phyloP scores from a whole-genome alignment of 2,329 filamentous ascomycete genomes.

The Diaporthe velutina region DNA sequence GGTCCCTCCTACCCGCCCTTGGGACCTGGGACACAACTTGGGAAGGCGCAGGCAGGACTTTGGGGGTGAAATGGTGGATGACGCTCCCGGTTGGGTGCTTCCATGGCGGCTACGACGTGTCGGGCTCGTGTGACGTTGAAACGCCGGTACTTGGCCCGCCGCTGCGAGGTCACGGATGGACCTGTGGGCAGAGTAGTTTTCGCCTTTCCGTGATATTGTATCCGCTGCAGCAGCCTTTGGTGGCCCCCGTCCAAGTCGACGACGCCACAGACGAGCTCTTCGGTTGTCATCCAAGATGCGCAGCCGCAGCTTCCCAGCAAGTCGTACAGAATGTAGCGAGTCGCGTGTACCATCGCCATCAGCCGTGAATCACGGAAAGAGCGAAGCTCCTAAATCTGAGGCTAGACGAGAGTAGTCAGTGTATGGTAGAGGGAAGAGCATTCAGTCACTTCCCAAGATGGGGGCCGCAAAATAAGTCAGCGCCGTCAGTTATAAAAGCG shows the following conservation, averaged over 20 bases:
- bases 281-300: slow-evolving; percentile 8
- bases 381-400: slow-evolving; percentile 15
- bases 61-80: neutral
- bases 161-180: neutral
- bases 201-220: slow-evolving; percentile 21
- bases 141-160: slow-evolving; percentile 28
- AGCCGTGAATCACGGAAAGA: slow-evolving; percentile 23
- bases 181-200: slow-evolving; percentile 11
- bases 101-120: slow-evolving; percentile 22
- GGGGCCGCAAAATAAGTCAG: slow-evolving; percentile 23
- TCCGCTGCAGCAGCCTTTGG: slow-evolving; percentile 3
- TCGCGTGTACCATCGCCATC: slow-evolving; percentile 22
- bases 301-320: slow-evolving; percentile 21
- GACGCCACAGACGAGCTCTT: slow-evolving; percentile 26
- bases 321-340: slow-evolving; percentile 35
- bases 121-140: slow-evolving; percentile 23
- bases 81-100: slow-evolving; percentile 27
- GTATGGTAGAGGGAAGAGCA: slow-evolving; percentile 11
- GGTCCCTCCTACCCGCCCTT: slow-evolving; percentile 20
- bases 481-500: slow-evolving; percentile 28
- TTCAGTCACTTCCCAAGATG: slow-evolving; percentile 20
- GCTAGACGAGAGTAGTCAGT: slow-evolving; percentile 33
- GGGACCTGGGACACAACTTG: neutral
- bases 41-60: slow-evolving; percentile 23
- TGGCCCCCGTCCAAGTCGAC: neutral